Evolutionary conservation across 31 red algal species (phyloP).

Genomic region (Odonthalia washingtoniensis): DNA sequence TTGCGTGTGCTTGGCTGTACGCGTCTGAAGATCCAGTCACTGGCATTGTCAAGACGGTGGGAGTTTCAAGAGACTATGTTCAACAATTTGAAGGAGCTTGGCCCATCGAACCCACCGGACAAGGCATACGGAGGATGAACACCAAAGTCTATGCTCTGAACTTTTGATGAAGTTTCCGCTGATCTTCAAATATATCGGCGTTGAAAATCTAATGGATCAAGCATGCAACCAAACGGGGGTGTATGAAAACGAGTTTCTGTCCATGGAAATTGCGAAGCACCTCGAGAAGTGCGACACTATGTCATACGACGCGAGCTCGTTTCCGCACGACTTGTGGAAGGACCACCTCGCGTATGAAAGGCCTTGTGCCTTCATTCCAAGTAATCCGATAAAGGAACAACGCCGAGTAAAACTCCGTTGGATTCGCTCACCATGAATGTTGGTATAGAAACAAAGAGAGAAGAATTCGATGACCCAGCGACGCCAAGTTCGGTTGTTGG

Average conservation of each 20-base stretch:
- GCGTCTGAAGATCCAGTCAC: not conserved
- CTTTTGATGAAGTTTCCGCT: not conserved
- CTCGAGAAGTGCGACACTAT: constrained; percentile 21
- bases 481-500: no score
- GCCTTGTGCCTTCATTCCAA: constrained; percentile 7
- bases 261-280: constrained; percentile 44
- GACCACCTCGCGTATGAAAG: constrained; percentile 16
- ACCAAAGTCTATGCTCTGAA: not conserved
- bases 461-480: no score
- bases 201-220: not conserved
- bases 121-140: not conserved
- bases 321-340: constrained; percentile 15
- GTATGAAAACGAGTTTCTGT: constrained; percentile 27
- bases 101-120: not conserved
- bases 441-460: no score
- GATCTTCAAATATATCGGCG: not conserved
- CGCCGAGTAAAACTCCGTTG: no score
- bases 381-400: not conserved
- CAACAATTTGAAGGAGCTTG: no score
- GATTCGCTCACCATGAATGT: no score
- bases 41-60: not conserved
- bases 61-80: not conserved
- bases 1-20: not conserved
- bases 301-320: constrained; percentile 40
- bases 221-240: constrained; percentile 25